A percentile compares a stretch with the other conserved stretches of the same genome.
Evolutionary conservation across 441 rosid genomes (phyloP).

Genomic region (Brassica hybrid): DNA sequence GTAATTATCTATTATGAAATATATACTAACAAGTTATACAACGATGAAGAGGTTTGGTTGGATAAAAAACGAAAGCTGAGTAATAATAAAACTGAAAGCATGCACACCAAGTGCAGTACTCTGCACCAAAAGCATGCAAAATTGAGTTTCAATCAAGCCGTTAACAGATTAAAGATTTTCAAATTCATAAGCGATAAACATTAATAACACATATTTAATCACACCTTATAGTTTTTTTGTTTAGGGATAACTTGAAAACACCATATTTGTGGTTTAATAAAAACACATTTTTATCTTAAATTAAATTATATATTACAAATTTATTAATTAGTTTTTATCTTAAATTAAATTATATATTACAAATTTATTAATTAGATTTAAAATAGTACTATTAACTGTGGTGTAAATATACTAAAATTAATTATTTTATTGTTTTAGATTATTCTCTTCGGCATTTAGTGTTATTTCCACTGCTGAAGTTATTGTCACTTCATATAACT

Average conservation of each 20-base stretch:
- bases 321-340: background rate
- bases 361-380: too few relatives aligned
- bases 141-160: background rate
- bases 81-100: background rate
- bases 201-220: too few relatives aligned
- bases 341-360: too few relatives aligned
- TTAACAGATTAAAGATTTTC: background rate
- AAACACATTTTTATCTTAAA: background rate
- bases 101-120: too few relatives aligned
- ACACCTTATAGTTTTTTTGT: background rate
- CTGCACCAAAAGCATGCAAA: background rate
- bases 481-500: background rate
- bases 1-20: too few relatives aligned
- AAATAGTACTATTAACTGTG: background rate
- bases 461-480: background rate
- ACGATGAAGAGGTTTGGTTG: background rate
- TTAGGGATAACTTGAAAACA: background rate
- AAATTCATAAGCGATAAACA: background rate
- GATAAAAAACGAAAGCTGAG: too few relatives aligned
- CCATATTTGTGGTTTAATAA: background rate
- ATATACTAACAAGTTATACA: background rate
- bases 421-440: background rate
- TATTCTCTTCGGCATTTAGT: background rate
- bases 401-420: background rate
- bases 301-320: too few relatives aligned